Percentiles rank a stretch among this genome's conserved stretches.
These are phyloP conservation scores for Ophiocordyceps camponoti-saundersi DNA, from an alignment of 2,329 filamentous ascomycete genomes.

Conservation along the genomic window DNA sequence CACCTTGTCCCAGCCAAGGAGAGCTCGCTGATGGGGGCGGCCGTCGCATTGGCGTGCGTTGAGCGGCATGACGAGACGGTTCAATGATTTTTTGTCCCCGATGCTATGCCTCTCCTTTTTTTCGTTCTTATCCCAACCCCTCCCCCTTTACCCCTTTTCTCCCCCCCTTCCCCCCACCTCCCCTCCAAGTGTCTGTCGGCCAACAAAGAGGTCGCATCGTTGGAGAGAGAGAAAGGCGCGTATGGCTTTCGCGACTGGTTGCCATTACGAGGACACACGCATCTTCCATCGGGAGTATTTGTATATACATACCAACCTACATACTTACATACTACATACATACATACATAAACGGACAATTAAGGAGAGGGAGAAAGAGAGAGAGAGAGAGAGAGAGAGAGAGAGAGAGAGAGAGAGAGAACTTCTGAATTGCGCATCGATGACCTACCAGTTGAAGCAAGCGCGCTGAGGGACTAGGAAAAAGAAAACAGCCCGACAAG, in stretches of 20 bases:
- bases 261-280: neutral
- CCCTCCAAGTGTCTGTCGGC: neutral
- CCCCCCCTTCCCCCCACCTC: too few relatives aligned
- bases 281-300: neutral
- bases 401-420: too few relatives aligned
- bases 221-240: neutral
- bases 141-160: neutral
- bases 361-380: too few relatives aligned
- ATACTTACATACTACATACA: neutral
- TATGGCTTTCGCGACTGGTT: too few relatives aligned
- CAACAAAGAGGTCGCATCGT: neutral
- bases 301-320: neutral
- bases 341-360: neutral
- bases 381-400: too few relatives aligned
- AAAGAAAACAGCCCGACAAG: neutral
- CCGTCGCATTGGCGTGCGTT: slow-evolving; percentile 44
- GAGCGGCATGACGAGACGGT: slow-evolving; percentile 5
- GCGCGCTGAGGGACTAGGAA: too few relatives aligned
- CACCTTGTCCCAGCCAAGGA: slow-evolving; percentile 53
- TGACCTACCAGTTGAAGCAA: too few relatives aligned
- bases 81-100: too few relatives aligned
- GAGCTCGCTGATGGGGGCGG: slow-evolving; percentile 59
- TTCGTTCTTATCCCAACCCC: too few relatives aligned
- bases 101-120: too few relatives aligned
- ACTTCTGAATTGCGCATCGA: too few relatives aligned